Percentiles rank a stretch among this genome's conserved stretches.
Conservation (phyloP, 2,329 filamentous ascomycete species). For the Ophioceras dolichostomum region DNA sequence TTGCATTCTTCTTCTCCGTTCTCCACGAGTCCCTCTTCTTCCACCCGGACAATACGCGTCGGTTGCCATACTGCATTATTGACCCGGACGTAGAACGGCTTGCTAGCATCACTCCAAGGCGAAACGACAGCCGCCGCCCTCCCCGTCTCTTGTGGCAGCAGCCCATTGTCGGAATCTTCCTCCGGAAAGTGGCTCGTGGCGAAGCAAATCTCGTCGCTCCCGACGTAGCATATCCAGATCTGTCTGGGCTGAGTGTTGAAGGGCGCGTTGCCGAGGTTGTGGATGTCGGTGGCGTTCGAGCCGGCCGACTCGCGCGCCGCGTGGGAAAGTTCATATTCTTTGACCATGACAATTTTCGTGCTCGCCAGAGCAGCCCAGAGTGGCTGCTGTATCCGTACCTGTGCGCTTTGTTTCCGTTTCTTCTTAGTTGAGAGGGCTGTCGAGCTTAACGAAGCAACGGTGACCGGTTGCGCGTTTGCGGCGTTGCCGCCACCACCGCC, state of each 20-base stretch:
- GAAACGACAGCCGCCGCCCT: constrained; percentile 19
- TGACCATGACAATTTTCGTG: constrained; percentile 92
- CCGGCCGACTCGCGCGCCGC: constrained; percentile 61
- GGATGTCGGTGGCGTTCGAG: constrained; percentile 63
- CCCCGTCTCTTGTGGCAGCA: constrained; percentile 12
- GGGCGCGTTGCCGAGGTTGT: constrained; percentile 64
- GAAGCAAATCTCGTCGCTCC: constrained; percentile 67
- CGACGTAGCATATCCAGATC: constrained; percentile 73
- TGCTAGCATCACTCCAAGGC: constrained; percentile 50
- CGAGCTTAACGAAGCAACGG: constrained; percentile 6
- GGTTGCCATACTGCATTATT: constrained; percentile 74
- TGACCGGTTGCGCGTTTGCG: constrained; percentile 6
- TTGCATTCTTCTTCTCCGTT: background rate
- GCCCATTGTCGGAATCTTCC: constrained; percentile 21
- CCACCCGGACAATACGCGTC: constrained; percentile 47
- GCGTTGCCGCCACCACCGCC: background rate
- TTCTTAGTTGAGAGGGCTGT: constrained; percentile 54
- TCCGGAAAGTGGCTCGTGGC: constrained; percentile 54
- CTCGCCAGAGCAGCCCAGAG: constrained; percentile 91
- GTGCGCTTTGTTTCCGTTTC: constrained; percentile 80
- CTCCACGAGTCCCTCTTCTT: constrained; percentile 7
- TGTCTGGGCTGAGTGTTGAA: constrained; percentile 59
- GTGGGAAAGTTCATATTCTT: constrained; percentile 77
- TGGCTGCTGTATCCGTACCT: constrained; percentile 81
- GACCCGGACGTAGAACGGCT: constrained; percentile 68